Evolutionary conservation across 108 stramenopile genomes (phyloP), one percentile per base, ranked within the genome.

Genomic region (Poteriospumella lacustris): DNA sequence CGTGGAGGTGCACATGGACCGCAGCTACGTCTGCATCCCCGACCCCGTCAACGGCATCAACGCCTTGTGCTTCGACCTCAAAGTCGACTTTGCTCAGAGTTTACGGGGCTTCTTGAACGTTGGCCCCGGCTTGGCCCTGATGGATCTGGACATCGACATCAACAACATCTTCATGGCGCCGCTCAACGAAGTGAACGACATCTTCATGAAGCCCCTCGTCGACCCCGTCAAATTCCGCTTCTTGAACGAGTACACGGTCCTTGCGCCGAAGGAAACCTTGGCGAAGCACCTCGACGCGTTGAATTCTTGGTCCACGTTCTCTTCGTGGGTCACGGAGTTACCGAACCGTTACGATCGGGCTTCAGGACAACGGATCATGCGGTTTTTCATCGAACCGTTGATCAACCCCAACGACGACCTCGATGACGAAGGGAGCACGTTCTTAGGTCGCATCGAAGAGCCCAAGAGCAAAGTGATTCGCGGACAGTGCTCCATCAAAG

Each of bases 101-200:
- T n/a, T n/a, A n/a, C n/a, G n/a, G 52, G 70, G 70, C 9, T 56
- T 42, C 36, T 26, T 73, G 9, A 9, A 42, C 26, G 5, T 5
- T 12, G 70, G 70, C 5, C 70, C 70, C 5, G 70, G 70, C 29
- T 42, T 3, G 5, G 70, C 31, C 19, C 15, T 3, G 5, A 34
- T 38, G 3, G 5, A 5, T 52, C n/a, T 73, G 9, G 3, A 3
- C 41, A 24, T 42, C 5, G 42, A 9, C 5, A 12, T 73, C 5
- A 12, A 12, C 9, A 73, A 33, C 24, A 15, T 73, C 3, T 73
- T 42, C 24, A 73, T 73, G 26, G 43, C 70, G 36, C 70, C 70
- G 33, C 12, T 73, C 31, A 9, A 42, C 9, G 70, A 73, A 73
- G 24, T 56, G 24, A 19, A 19, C 24, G 52, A 19, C 52, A 24